Evolutionary conservation across 2,329 filamentous ascomycete genomes (phyloP).

Genomic region (Sclerotinia sclerotiorum): DNA sequence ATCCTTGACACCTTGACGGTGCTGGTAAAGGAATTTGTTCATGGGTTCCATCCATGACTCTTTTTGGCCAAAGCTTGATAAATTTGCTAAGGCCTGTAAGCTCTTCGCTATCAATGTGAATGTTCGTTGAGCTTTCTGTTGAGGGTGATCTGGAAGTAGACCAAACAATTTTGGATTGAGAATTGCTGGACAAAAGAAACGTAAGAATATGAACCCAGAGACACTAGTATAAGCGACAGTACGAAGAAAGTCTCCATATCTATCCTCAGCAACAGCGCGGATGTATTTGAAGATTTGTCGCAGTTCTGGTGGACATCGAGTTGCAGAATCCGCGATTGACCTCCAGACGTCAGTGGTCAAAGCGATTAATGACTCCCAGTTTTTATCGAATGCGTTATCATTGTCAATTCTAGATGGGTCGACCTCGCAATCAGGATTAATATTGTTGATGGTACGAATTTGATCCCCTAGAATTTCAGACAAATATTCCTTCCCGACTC

Average conservation of each 20-base stretch:
- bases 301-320: constrained; percentile 75
- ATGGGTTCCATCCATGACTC: constrained; percentile 99
- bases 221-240: constrained; percentile 92
- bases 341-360: constrained; percentile 85
- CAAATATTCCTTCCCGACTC: constrained; percentile 88
- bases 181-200: constrained; percentile 96
- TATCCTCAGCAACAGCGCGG: constrained; percentile 86
- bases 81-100: constrained; percentile 84
- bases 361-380: constrained; percentile 76
- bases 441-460: constrained; percentile 83
- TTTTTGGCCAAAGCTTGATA: constrained; percentile 89
- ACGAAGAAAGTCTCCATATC: constrained; percentile 88
- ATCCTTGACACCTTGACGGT: constrained; percentile 77
- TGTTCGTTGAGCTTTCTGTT: constrained; percentile 78
- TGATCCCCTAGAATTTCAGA: constrained; percentile 85
- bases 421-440: constrained; percentile 90
- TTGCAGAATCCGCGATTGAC: constrained; percentile 72
- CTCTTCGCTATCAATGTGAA: constrained; percentile 91
- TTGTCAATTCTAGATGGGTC: constrained; percentile 77
- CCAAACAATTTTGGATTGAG: constrained; percentile 93
- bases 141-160: constrained; percentile 78
- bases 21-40: constrained; percentile 79
- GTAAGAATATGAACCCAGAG: constrained; percentile 88
- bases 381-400: constrained; percentile 71
- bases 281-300: constrained; percentile 87